Evolutionary conservation across 768 basidiomycete species (phyloP).

Genomic region (Fibroporia radiculosa): DNA sequence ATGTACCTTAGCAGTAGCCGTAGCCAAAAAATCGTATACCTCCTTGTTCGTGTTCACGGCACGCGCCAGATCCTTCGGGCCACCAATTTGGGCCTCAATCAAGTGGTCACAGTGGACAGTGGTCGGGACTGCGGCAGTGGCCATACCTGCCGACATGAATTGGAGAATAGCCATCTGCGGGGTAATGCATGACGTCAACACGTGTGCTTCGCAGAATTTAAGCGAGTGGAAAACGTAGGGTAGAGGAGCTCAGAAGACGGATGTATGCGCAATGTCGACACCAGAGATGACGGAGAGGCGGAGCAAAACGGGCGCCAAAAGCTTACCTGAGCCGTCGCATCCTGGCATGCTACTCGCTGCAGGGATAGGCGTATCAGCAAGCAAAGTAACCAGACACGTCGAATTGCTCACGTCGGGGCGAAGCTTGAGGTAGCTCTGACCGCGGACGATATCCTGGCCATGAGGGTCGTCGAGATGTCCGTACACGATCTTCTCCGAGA

Average conservation of each 20-base stretch:
- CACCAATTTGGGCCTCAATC: conserved; percentile 95
- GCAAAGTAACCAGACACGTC: neutral
- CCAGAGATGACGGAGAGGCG: neutral
- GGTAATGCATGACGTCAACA: conserved; percentile 27
- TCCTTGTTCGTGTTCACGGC: conserved; percentile 95
- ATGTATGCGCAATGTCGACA: neutral
- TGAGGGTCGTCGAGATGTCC: conserved; percentile 96
- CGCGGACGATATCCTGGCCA: conserved; percentile 85
- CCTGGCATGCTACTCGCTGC: conserved; percentile 85
- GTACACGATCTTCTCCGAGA: conserved; percentile 96
- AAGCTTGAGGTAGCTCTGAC: conserved; percentile 92
- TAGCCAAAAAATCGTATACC: conserved; percentile 98
- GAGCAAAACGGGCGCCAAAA: conserved; percentile 8
- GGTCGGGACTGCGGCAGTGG: conserved; percentile 94
- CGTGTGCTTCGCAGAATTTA: neutral
- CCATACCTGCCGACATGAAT: conserved; percentile 99
- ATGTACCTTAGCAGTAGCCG: conserved; percentile 82
- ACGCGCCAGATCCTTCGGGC: conserved; percentile 87
- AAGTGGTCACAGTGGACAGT: conserved; percentile 99
- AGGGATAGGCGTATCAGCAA: conserved; percentile 8
- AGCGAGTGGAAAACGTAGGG: neutral
- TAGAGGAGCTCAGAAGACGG: neutral
- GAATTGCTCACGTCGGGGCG: conserved; percentile 80
- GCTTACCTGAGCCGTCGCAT: conserved; percentile 78
- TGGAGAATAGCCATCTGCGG: conserved; percentile 95